Evolutionary conservation across 208 protist genomes (phyloP).

Genomic region (Herpetomonas samuelpessoai): DNA sequence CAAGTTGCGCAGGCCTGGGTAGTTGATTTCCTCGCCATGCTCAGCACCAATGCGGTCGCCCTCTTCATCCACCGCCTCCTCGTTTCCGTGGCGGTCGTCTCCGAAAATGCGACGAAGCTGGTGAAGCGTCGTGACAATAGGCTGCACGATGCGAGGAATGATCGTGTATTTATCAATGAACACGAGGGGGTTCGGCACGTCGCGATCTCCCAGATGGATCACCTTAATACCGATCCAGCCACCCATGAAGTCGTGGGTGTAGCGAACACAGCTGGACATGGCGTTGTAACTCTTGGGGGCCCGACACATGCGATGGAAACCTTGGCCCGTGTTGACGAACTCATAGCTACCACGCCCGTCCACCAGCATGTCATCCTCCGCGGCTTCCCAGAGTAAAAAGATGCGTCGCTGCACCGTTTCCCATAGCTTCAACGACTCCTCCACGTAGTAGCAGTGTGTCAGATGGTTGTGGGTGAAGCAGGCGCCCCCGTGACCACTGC

Average conservation of each 20-base stretch:
- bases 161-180: conserved; percentile 99
- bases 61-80: conserved; percentile 1
- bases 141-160: conserved; percentile 92
- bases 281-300: conserved; percentile 78
- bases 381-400: conserved; percentile 93
- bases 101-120: conserved; percentile 66
- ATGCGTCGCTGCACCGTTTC: conserved; percentile 91
- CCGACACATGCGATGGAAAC: conserved; percentile 93
- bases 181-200: conserved; percentile 97
- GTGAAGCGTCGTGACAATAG: conserved; percentile 86
- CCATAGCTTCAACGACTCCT: conserved; percentile 96
- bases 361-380: conserved; percentile 93
- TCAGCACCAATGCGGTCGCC: conserved; percentile 12
- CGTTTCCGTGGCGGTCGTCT: conserved; percentile 15
- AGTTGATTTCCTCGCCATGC: conserved; percentile 33
- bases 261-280: conserved; percentile 81
- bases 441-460: conserved; percentile 94
- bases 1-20: conserved; percentile 74
- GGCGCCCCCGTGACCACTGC: conserved; percentile 61
- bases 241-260: conserved; percentile 76
- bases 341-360: conserved; percentile 51
- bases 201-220: conserved; percentile 96
- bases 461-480: conserved; percentile 94
- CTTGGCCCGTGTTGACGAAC: conserved; percentile 94
- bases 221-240: conserved; percentile 96